Percentiles rank a stretch among this genome's conserved stretches.
Evolutionary conservation across 2,329 filamentous ascomycete species (phyloP).

Genomic region (Thelonectria discophora): DNA sequence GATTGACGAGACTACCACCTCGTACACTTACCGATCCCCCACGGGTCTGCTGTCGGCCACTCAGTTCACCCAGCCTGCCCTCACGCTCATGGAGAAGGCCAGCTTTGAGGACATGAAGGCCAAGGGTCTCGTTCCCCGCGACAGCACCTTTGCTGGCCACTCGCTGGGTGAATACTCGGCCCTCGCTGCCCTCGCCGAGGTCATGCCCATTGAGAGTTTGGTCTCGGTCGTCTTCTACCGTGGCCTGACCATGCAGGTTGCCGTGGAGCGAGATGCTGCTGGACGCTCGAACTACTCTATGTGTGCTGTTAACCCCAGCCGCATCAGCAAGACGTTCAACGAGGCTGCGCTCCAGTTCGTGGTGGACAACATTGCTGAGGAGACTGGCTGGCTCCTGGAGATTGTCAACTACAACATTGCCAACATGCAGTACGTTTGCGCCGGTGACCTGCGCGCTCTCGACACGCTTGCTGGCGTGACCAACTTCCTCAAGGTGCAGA

Average conservation of each 20-base stretch:
- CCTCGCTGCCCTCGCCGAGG: constrained; percentile 92
- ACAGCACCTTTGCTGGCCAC: constrained; percentile 97
- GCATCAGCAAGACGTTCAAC: constrained; percentile 98
- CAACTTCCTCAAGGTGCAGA: constrained; percentile 96
- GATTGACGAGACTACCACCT: constrained; percentile 89
- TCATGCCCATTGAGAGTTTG: constrained; percentile 99
- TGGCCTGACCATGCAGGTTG: constrained; percentile 98
- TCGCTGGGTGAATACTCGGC: constrained; percentile 98
- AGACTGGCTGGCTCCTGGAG: constrained; percentile 94
- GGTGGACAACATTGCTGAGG: constrained; percentile 92
- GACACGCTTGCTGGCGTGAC: constrained; percentile 80
- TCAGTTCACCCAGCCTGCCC: constrained; percentile 96
- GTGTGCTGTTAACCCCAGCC: constrained; percentile 98
- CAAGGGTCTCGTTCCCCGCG: constrained; percentile 93
- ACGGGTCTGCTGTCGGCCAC: constrained; percentile 95
- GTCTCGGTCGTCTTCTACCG: constrained; percentile 99
- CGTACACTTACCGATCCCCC: constrained; percentile 96
- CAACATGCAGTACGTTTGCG: constrained; percentile 79
- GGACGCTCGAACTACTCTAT: constrained; percentile 98
- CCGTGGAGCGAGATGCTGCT: constrained; percentile 91
- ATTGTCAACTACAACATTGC: constrained; percentile 96
- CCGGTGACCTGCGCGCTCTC: constrained; percentile 75
- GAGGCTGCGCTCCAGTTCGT: constrained; percentile 97
- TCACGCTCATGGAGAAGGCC: constrained; percentile 99
- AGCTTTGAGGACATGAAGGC: constrained; percentile 99